These are phyloP conservation scores for Xylaria telfairii DNA, from an alignment of 495 filamentous ascomycete genomes.

Conservation along the genomic window DNA sequence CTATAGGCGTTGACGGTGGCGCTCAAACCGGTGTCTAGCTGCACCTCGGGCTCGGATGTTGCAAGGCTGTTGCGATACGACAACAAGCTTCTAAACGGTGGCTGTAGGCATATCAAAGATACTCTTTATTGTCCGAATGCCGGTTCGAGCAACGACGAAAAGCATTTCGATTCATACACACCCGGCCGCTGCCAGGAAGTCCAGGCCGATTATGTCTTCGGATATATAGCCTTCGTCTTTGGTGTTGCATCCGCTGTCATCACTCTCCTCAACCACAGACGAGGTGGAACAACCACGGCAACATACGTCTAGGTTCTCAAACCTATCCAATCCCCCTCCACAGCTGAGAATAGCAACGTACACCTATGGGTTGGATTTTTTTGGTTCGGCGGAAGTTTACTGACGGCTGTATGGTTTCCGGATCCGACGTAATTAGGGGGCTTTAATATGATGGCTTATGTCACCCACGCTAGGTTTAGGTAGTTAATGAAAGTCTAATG, in stretches of 20 bases:
- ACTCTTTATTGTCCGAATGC: slow-evolving; percentile 30
- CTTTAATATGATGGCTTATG: not conserved
- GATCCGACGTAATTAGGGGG: too few species aligned
- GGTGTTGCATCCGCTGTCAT: slow-evolving; percentile 34
- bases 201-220: slow-evolving; percentile 43
- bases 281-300: slow-evolving; percentile 1
- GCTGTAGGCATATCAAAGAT: slow-evolving; percentile 26
- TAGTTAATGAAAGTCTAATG: not conserved
- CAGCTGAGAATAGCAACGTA: not conserved
- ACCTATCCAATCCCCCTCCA: not conserved
- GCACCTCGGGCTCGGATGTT: slow-evolving; percentile 32
- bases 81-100: slow-evolving; percentile 47
- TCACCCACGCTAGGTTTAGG: not conserved
- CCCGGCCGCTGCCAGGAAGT: slow-evolving; percentile 40
- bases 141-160: not conserved
- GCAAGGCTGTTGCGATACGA: slow-evolving; percentile 19
- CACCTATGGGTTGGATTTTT: not conserved
- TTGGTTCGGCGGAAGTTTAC: not conserved
- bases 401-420: not conserved
- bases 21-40: slow-evolving; percentile 42
- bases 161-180: slow-evolving; percentile 19
- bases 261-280: slow-evolving; percentile 4
- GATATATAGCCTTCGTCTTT: slow-evolving; percentile 43
- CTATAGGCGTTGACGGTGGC: slow-evolving; percentile 54
- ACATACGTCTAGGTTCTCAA: slow-evolving; percentile 15